Evolutionary conservation across 805 yeast genomes (phyloP).

Genomic region (Wickerhamiella lipophila): DNA sequence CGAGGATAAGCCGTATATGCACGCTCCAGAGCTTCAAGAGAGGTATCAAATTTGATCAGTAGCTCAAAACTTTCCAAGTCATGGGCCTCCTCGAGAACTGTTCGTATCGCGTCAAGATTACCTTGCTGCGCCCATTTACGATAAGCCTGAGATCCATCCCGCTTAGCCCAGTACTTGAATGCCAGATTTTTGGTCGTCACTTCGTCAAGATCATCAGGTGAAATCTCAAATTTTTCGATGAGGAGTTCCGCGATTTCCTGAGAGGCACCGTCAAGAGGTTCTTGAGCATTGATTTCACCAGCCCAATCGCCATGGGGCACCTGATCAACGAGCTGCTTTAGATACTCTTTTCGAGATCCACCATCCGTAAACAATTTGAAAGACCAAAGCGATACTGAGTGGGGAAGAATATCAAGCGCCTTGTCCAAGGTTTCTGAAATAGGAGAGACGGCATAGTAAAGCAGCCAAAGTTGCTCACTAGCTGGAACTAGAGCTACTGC

Average conservation of each 20-base stretch:
- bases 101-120: background rate
- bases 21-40: background rate
- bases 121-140: background rate
- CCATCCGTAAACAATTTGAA: background rate
- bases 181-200: background rate
- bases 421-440: conserved; percentile 15
- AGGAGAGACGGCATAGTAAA: conserved; percentile 36
- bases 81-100: background rate
- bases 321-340: background rate
- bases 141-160: conserved; percentile 18
- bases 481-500: conserved; percentile 60
- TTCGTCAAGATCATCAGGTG: background rate
- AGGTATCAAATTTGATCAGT: background rate
- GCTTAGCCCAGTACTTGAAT: background rate
- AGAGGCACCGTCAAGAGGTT: background rate
- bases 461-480: conserved; percentile 54
- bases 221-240: background rate
- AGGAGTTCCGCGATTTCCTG: background rate
- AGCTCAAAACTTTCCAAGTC: background rate
- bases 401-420: background rate
- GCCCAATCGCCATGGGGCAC: background rate
- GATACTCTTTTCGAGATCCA: background rate
- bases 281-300: background rate
- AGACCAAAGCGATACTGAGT: background rate
- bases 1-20: background rate